Base-by-base conservation (phyloP, 768 basidiomycete species). In the Boletus tylopilopsis region DNA sequence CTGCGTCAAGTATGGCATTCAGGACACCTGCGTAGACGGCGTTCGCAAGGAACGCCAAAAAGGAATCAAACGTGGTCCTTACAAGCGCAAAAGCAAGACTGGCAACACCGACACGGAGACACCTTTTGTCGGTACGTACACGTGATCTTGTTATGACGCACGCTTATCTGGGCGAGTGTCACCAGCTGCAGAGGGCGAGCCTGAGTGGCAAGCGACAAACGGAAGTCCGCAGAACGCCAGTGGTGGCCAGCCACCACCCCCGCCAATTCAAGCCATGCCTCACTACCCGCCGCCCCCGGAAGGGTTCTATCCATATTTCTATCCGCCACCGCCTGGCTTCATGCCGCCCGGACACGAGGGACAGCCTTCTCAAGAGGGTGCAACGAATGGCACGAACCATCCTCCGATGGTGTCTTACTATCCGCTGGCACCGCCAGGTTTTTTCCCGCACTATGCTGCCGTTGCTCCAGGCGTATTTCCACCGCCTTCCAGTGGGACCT, bases 41-140 rank as follows among this genome's bases (percentile, higher is more conserved):
- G 69, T 76, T 16, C 70, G 84, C 53, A 85, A 85, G 61, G 83
- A 84, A 63, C 74, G 84, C 49, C 81, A 83, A 59, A 79, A 78
- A 42, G 78, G 78, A 23, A 71, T 80, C 51, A 80, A 80, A 59
- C 76, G 78, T 18, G 78, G 78, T 3, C 80, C 78, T 2, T 80
- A 80, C 62, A 81, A 80, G 54, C 75, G 78, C 50, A 79, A 79
- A 68, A 68, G 60, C 50, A 74, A 76, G 58, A 36, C 49, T 12
- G 8, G 50, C 18, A 49, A 46, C 38, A 30, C 47, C n/a, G 67
- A 63, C 27, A 22, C 61, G 23, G 58, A 64, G 11, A 13, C 52
- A 3, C 49, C 70, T 45, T 65, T 55, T 46, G 53, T 32, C 29
- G 60, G 55, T 61, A 57, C 15, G 58, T 48, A 18, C 29, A 18